Evolutionary conservation across 352 stramenopile species (phyloP).

Genomic region (Globisporangium carolinianum): DNA sequence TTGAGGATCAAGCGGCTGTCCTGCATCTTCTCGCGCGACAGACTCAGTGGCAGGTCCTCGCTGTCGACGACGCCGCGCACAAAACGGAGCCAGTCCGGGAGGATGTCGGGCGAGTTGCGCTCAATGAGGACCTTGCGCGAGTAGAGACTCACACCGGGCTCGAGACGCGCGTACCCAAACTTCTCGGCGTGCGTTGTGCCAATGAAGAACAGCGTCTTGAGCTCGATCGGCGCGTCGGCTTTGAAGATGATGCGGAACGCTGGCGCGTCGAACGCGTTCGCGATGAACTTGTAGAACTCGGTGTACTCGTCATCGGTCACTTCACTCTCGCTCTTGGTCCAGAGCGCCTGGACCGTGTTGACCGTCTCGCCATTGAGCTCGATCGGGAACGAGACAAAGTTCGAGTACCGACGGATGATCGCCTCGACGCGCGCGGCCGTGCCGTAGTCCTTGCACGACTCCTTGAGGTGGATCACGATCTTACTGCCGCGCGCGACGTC

Average conservation of each 20-base stretch:
- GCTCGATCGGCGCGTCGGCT: conserved; percentile 96
- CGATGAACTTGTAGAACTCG: conserved; percentile 97
- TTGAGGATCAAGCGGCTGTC: conserved; percentile 96
- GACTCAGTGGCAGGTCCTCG: conserved; percentile 98
- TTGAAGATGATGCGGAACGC: conserved; percentile 95
- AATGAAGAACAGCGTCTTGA: conserved; percentile 98
- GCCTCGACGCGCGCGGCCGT: conserved; percentile 89
- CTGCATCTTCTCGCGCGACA: conserved; percentile 99
- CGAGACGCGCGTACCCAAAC: conserved; percentile 93
- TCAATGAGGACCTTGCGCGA: conserved; percentile 99
- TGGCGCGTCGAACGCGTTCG: conserved; percentile 93
- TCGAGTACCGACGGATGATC: conserved; percentile 99
- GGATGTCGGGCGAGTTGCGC: conserved; percentile 93
- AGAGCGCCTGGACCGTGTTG: conserved; percentile 98
- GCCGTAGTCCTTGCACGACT: conserved; percentile 94
- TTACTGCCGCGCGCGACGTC: conserved; percentile 90
- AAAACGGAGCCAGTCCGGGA: conserved; percentile 97
- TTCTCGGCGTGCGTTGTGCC: conserved; percentile 96
- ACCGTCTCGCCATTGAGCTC: conserved; percentile 95
- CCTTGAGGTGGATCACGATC: conserved; percentile 97
- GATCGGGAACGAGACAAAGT: conserved; percentile 99
- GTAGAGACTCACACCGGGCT: conserved; percentile 97
- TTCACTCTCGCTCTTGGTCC: conserved; percentile 93
- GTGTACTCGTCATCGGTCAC: conserved; percentile 96
- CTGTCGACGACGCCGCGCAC: conserved; percentile 91